These are phyloP conservation scores for Hypholoma sublateritium DNA, from an alignment of 768 basidiomycete genomes.

Conservation along the genomic window DNA sequence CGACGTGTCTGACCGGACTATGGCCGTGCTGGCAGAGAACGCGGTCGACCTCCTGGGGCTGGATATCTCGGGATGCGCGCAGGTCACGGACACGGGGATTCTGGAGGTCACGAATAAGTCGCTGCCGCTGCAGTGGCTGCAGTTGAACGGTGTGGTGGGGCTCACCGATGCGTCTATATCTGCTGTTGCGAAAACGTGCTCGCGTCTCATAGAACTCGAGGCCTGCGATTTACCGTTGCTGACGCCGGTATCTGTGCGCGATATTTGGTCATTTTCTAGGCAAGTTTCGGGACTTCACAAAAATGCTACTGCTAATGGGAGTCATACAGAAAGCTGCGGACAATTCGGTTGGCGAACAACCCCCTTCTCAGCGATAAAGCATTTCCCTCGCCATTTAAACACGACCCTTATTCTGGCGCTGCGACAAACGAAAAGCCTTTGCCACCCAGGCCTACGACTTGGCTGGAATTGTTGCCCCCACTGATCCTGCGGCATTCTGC, in stretches of 20 bases:
- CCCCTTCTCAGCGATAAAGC: constrained; percentile 73
- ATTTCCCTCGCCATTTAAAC: constrained; percentile 57
- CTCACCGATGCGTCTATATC: constrained; percentile 62
- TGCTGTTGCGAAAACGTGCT: constrained; percentile 71
- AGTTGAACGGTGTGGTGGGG: constrained; percentile 66
- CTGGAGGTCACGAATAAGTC: constrained; percentile 68
- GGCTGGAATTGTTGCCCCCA: constrained; percentile 63
- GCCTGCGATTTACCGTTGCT: constrained; percentile 67
- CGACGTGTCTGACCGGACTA: constrained; percentile 66
- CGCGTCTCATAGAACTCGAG: constrained; percentile 81
- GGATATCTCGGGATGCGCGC: constrained; percentile 72
- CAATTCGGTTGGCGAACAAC: constrained; percentile 78
- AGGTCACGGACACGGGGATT: constrained; percentile 78
- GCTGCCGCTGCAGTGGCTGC: constrained; percentile 70
- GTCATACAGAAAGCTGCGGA: constrained; percentile 60
- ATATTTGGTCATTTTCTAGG: constrained; percentile 80
- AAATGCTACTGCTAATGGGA: constrained; percentile 1
- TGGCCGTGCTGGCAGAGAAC: constrained; percentile 59
- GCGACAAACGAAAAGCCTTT: constrained; percentile 47
- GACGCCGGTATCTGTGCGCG: constrained; percentile 68
- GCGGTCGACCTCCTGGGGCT: constrained; percentile 72
- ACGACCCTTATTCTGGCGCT: constrained; percentile 11
- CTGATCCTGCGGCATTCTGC: constrained; percentile 63
- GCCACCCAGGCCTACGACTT: constrained; percentile 55
- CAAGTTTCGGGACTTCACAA: constrained; percentile 24